Evolutionary conservation across 352 stramenopile species (phyloP).

Genomic region (Pythium graminicola): DNA sequence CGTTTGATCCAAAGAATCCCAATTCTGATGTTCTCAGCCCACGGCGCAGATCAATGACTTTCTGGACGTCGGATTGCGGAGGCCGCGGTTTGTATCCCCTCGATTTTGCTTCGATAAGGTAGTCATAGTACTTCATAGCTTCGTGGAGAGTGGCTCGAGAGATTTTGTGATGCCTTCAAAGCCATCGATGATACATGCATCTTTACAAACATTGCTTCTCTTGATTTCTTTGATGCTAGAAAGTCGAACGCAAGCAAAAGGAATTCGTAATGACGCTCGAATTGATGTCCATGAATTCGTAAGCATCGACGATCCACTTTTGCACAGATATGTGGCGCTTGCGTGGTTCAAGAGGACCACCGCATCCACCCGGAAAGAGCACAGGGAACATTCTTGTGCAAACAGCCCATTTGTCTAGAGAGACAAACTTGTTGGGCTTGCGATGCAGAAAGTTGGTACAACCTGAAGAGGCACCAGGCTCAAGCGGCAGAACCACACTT

Average conservation of each 20-base stretch:
- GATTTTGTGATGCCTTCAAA: constrained; percentile 10
- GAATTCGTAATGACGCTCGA: constrained; percentile 26
- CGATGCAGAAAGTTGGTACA: constrained; percentile 5
- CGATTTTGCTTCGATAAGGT: not conserved
- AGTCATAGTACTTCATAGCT: constrained; percentile 20
- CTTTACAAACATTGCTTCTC: constrained; percentile 16
- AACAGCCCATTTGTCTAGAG: constrained; percentile 2
- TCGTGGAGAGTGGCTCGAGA: constrained; percentile 3
- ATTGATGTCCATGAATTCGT: constrained; percentile 18
- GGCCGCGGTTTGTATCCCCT: constrained; percentile 3
- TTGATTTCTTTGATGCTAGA: constrained; percentile 11
- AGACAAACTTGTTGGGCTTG: constrained; percentile 16
- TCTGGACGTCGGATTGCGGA: constrained; percentile 5
- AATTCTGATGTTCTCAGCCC: constrained; percentile 12
- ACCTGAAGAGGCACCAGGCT: not conserved
- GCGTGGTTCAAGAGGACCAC: constrained; percentile 14
- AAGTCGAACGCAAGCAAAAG: constrained; percentile 23
- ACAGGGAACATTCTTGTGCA: constrained; percentile 22
- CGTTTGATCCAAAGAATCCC: constrained; percentile 24
- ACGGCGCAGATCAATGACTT: constrained; percentile 17
- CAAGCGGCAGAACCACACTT: constrained; percentile 3
- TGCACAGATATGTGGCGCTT: constrained; percentile 7
- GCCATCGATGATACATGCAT: constrained; percentile 17
- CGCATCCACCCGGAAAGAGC: constrained; percentile 21
- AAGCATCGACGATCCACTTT: constrained; percentile 21